Evolutionary conservation across 2,329 filamentous ascomycete species (phyloP).

Genomic region (Penicillium sp.): DNA sequence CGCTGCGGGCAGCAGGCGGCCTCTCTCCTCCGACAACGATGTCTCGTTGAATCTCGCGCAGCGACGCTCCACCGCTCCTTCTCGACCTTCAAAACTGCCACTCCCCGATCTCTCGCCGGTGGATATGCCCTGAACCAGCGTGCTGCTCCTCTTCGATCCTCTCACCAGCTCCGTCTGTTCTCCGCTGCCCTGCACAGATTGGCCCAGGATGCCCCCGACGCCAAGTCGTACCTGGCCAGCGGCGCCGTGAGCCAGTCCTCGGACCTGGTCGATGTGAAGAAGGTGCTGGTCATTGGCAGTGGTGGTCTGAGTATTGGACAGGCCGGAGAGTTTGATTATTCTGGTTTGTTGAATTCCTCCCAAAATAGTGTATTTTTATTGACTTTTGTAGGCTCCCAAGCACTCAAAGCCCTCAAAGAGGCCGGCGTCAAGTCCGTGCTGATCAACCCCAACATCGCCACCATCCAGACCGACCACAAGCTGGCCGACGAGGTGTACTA

Average conservation of each 20-base stretch:
- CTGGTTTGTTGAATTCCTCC: constrained; percentile 62
- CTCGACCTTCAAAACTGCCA: constrained; percentile 20
- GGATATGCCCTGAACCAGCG: constrained; percentile 7
- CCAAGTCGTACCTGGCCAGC: constrained; percentile 84
- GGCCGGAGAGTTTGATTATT: constrained; percentile 98
- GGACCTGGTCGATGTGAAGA: constrained; percentile 84
- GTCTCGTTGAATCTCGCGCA: constrained; percentile 34
- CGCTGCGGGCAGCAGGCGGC: constrained; percentile 42
- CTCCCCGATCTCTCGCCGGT: background rate
- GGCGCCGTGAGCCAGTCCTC: constrained; percentile 74
- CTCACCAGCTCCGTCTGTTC: constrained; percentile 40
- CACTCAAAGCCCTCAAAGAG: constrained; percentile 94
- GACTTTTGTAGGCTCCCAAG: constrained; percentile 70
- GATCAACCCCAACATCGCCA: constrained; percentile 97
- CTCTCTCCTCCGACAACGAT: constrained; percentile 40
- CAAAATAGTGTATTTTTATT: background rate
- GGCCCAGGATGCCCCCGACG: constrained; percentile 63
- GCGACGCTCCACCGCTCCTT: constrained; percentile 36
- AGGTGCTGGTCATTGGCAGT: constrained; percentile 93
- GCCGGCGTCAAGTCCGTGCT: constrained; percentile 86
- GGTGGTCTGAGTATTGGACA: constrained; percentile 96
- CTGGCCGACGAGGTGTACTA: constrained; percentile 98
- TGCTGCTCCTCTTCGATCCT: constrained; percentile 32
- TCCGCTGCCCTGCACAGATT: constrained; percentile 37
- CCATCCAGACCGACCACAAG: constrained; percentile 94